Evolutionary conservation across 345 rosid genomes (phyloP).

Genomic region (Corchorus capsularis): DNA sequence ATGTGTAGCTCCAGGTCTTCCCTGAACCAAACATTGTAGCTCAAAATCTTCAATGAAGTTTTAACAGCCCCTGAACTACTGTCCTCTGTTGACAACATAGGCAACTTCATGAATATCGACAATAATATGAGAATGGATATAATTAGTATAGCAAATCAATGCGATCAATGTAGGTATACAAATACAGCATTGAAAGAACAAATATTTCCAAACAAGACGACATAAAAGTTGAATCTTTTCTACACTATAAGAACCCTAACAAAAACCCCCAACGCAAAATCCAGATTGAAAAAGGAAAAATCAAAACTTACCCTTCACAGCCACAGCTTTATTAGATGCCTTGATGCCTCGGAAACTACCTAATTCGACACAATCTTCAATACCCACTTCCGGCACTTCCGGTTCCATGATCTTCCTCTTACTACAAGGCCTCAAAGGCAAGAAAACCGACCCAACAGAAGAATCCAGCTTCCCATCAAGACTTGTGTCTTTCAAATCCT

Average conservation of each 20-base stretch:
- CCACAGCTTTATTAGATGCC: conserved; percentile 30
- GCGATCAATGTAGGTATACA: neutral
- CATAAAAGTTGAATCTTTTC: neutral
- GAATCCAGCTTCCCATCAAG: conserved; percentile 43
- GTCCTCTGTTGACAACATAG: conserved; percentile 37
- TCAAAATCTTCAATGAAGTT: conserved; percentile 67
- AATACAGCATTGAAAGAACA: neutral
- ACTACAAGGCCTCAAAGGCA: conserved; percentile 62
- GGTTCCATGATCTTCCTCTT: conserved; percentile 62
- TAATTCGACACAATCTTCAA: conserved; percentile 28
- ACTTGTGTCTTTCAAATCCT: conserved; percentile 49
- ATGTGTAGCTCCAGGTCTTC: conserved; percentile 79
- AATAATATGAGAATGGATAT: neutral
- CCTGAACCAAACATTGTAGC: conserved; percentile 96
- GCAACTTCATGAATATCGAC: neutral
- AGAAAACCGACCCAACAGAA: conserved; percentile 83
- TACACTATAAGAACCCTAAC: neutral
- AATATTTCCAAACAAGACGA: neutral
- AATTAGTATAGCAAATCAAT: neutral
- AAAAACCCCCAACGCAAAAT: neutral
- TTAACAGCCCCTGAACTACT: conserved; percentile 34
- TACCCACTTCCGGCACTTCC: conserved; percentile 25
- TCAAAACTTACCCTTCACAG: conserved; percentile 39
- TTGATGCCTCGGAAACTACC: conserved; percentile 33
- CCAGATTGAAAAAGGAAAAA: neutral